A percentile compares a stretch with the other conserved stretches of the same genome.
These are phyloP conservation scores for Botrytis galanthina DNA, from an alignment of 2,329 filamentous ascomycete species.

Conservation along the genomic window DNA sequence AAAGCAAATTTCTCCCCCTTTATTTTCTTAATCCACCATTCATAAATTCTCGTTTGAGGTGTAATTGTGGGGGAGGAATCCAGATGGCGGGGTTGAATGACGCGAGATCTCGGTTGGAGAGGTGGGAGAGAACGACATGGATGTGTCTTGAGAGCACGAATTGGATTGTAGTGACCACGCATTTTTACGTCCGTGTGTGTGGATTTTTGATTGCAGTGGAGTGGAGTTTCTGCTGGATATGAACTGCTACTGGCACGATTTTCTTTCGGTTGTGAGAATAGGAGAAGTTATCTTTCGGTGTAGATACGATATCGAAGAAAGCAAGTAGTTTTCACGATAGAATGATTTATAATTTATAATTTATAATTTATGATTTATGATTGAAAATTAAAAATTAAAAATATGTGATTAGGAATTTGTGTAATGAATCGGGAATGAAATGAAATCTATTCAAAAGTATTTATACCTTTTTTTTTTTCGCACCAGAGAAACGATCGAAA, in stretches of 20 bases:
- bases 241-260: background rate
- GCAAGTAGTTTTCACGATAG: background rate
- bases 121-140: background rate
- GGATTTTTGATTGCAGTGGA: background rate
- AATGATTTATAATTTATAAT: background rate
- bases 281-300: background rate
- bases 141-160: background rate
- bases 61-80: background rate
- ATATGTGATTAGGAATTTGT: background rate
- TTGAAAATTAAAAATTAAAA: background rate
- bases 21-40: background rate
- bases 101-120: background rate
- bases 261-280: background rate
- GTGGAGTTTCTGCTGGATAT: background rate
- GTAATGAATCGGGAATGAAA: background rate
- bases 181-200: background rate
- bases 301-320: background rate
- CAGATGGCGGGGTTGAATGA: background rate
- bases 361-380: background rate
- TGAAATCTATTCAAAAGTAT: background rate
- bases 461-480: background rate
- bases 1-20: conserved; percentile 44
- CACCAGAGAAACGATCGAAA: background rate
- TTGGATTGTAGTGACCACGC: background rate
- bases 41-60: background rate